These are phyloP conservation scores for Botrytis pseudocinerea DNA, from an alignment of 2,329 filamentous ascomycete species.

Conservation along the genomic window DNA sequence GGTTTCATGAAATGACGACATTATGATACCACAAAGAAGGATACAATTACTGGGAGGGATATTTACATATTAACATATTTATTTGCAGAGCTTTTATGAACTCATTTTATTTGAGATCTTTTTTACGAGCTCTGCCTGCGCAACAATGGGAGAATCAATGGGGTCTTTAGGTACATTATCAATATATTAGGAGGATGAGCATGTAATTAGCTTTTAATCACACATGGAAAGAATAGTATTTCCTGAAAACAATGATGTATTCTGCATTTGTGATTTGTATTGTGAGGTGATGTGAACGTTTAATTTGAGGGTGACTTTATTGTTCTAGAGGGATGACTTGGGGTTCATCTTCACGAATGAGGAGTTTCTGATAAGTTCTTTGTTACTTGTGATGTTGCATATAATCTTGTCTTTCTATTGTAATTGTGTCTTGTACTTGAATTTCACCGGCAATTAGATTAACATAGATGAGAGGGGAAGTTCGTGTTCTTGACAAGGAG, in stretches of 20 bases:
- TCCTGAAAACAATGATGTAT: not conserved
- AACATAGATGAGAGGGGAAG: not conserved
- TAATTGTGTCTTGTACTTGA: not conserved
- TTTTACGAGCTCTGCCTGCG: constrained; percentile 9
- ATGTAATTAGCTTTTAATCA: constrained; percentile 15
- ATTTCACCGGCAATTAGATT: not conserved
- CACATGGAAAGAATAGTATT: not conserved
- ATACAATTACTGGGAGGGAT: not conserved
- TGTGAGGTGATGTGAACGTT: not conserved
- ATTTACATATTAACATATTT: not conserved
- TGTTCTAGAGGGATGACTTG: not conserved
- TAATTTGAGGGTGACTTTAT: not conserved
- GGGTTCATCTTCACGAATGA: not conserved
- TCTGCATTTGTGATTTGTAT: not conserved
- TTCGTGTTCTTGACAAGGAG: not conserved
- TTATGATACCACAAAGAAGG: not conserved
- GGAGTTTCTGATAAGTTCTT: not conserved
- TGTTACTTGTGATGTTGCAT: not conserved
- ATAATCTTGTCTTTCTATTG: not conserved
- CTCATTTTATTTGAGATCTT: constrained; percentile 2
- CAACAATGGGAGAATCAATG: not conserved
- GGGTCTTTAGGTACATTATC: not conserved
- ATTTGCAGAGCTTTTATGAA: constrained; percentile 2
- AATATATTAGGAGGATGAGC: constrained; percentile 1
- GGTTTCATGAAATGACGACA: not conserved